Conservation (phyloP, 331 rosid species). For the Rhamnella rubrinervis region DNA sequence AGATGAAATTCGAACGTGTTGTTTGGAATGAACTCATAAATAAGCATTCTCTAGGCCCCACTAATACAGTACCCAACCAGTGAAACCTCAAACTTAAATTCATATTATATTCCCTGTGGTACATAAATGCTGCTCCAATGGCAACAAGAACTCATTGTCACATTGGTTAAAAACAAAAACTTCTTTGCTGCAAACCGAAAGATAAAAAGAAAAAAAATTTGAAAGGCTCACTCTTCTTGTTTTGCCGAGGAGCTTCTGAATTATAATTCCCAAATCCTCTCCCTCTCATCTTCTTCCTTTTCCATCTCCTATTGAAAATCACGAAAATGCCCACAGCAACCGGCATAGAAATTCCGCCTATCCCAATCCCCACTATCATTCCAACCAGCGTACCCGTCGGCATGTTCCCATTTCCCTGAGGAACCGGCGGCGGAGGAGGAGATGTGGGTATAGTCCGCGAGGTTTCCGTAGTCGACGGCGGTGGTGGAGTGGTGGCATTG, state of each 20-base stretch:
- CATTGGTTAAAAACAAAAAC: too few species aligned
- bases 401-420: slow-evolving; percentile 4
- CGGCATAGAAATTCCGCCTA: slow-evolving; percentile 47
- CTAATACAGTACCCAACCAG: too few species aligned
- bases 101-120: too few species aligned
- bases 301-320: slow-evolving; percentile 26
- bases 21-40: too few species aligned
- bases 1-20: too few species aligned
- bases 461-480: not conserved
- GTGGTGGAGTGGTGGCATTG: slow-evolving; percentile 8
- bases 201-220: not conserved
- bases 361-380: slow-evolving; percentile 38
- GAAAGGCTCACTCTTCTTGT: slow-evolving; percentile 32
- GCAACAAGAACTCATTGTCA: too few species aligned
- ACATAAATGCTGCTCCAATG: too few species aligned
- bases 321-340: slow-evolving; percentile 34
- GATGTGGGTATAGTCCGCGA: not conserved
- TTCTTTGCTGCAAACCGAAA: too few species aligned
- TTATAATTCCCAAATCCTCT: not conserved
- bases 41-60: too few species aligned
- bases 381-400: slow-evolving; percentile 26
- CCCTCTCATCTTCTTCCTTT: slow-evolving; percentile 19
- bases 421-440: not conserved
- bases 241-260: slow-evolving; percentile 14
- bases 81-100: too few species aligned